A percentile compares a stretch with the other conserved stretches of the same genome.
Evolutionary conservation across 2,329 filamentous ascomycete genomes (phyloP).

Genomic region (Exophiala oligosperma): DNA sequence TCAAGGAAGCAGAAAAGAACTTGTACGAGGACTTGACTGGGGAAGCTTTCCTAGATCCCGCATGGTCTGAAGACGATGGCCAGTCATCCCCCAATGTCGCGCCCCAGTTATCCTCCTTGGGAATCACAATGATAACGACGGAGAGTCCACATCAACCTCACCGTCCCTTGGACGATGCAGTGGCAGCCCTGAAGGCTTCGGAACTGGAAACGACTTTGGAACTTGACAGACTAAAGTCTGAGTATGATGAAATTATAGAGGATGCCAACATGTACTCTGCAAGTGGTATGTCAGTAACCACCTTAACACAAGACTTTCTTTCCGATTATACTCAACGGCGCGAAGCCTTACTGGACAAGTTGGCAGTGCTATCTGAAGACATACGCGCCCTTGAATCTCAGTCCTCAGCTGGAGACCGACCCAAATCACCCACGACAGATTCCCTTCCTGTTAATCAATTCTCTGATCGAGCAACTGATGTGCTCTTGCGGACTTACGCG

Average conservation of each 20-base stretch:
- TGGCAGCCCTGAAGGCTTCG: not conserved
- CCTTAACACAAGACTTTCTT: not conserved
- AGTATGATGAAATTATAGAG: not conserved
- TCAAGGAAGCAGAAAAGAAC: conserved; percentile 2
- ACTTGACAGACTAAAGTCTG: not conserved
- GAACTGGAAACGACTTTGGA: not conserved
- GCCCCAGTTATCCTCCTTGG: not conserved
- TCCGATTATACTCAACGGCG: not conserved
- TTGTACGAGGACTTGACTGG: conserved; percentile 1
- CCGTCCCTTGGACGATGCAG: not conserved
- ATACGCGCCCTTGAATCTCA: not conserved
- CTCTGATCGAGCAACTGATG: not conserved
- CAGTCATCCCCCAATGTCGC: too few species aligned
- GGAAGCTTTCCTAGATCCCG: not conserved
- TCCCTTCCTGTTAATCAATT: not conserved
- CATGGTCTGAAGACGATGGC: not conserved
- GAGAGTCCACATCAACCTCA: not conserved
- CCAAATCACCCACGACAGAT: not conserved
- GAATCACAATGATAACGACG: not conserved
- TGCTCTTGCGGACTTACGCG: not conserved
- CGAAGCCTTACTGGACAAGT: not conserved
- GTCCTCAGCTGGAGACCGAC: not conserved
- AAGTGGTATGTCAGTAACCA: not conserved
- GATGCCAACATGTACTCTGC: not conserved
- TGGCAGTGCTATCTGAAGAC: not conserved